Evolutionary conservation across 352 stramenopile species (phyloP).

Genomic region (Saprolegnia diclina): DNA sequence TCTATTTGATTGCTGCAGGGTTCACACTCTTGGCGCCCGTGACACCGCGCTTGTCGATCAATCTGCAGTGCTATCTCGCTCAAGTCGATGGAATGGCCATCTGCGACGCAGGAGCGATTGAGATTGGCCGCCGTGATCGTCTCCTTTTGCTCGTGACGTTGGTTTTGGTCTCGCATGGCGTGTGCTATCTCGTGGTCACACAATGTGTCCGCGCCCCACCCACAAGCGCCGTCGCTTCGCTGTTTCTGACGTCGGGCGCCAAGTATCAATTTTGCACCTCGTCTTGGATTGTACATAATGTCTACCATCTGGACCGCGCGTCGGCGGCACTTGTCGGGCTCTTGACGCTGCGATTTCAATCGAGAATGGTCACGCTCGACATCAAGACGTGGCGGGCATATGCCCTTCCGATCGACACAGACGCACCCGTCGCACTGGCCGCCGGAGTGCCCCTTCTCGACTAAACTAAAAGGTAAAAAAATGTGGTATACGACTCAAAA

Average conservation of each 20-base stretch:
- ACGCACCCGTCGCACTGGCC: too few relatives aligned
- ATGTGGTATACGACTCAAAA: too few relatives aligned
- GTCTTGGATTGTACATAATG: background rate
- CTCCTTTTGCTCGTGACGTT: background rate
- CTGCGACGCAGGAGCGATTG: too few relatives aligned
- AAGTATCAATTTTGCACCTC: background rate
- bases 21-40: background rate
- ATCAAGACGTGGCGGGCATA: conserved; percentile 2
- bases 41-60: background rate
- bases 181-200: background rate
- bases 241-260: background rate
- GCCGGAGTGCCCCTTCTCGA: too few relatives aligned
- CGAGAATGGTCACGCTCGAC: background rate
- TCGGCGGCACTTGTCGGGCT: background rate
- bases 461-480: too few relatives aligned
- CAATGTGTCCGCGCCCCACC: background rate
- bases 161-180: background rate
- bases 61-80: background rate
- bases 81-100: too few relatives aligned
- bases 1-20: background rate
- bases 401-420: background rate
- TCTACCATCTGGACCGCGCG: conserved; percentile 11
- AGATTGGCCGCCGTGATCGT: too few relatives aligned
- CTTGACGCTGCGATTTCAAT: background rate
- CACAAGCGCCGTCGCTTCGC: background rate